Conservation (phyloP, 805 yeast species). For the Spathaspora gorwiae region DNA sequence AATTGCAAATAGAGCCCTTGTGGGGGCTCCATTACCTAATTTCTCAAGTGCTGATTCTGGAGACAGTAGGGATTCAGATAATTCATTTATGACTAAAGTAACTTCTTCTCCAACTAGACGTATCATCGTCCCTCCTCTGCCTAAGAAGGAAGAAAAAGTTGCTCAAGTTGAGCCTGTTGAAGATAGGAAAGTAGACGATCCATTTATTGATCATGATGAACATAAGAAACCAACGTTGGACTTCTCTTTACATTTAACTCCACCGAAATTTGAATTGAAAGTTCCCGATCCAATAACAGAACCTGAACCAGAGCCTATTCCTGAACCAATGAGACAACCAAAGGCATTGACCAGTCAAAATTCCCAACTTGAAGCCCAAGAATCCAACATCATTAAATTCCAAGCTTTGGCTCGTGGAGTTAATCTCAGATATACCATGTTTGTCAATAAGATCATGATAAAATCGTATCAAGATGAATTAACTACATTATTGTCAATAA, state of each 20-base stretch:
- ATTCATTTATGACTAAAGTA: slow-evolving; percentile 19
- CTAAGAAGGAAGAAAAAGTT: too few relatives aligned
- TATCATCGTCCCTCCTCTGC: neutral
- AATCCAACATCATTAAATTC: slow-evolving; percentile 38
- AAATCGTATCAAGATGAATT: slow-evolving; percentile 52
- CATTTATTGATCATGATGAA: too few relatives aligned
- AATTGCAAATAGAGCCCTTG: slow-evolving; percentile 63
- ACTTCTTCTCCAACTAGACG: slow-evolving; percentile 7
- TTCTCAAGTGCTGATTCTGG: slow-evolving; percentile 45
- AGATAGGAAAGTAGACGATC: too few relatives aligned
- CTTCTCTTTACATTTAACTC: neutral
- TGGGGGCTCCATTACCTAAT: slow-evolving; percentile 71
- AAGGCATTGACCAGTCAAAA: too few relatives aligned
- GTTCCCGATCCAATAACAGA: neutral
- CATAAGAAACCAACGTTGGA: too few relatives aligned
- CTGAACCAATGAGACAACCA: neutral
- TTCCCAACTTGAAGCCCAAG: too few relatives aligned
- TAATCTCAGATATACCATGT: slow-evolving; percentile 55
- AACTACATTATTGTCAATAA: slow-evolving; percentile 43
- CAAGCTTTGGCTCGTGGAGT: slow-evolving; percentile 75
- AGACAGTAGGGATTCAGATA: slow-evolving; percentile 10
- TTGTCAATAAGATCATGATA: slow-evolving; percentile 58
- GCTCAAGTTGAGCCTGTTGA: too few relatives aligned
- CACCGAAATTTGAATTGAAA: neutral
- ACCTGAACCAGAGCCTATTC: too few relatives aligned